Conservation (phyloP, 2,329 filamentous ascomycete genomes). For the Aspergillus sp. region DNA sequence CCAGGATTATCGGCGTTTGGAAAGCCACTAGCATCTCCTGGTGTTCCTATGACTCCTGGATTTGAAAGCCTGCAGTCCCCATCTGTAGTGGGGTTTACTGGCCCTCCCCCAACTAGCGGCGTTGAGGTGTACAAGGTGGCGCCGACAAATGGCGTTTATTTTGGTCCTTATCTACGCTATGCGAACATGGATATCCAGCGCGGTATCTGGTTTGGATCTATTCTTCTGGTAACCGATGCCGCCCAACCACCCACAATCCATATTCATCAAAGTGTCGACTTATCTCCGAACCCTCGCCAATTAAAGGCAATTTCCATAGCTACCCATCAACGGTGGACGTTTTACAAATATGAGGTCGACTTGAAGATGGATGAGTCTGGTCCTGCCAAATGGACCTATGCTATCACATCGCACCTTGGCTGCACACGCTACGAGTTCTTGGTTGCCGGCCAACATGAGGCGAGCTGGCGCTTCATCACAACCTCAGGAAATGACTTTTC, state of each 20-base stretch:
- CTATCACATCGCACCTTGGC: constrained; percentile 92
- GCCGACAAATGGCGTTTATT: constrained; percentile 95
- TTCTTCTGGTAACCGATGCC: constrained; percentile 86
- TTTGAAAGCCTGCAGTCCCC: constrained; percentile 83
- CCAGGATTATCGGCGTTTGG: constrained; percentile 60
- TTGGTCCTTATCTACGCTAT: constrained; percentile 92
- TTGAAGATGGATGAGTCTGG: constrained; percentile 80
- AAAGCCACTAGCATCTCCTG: constrained; percentile 70
- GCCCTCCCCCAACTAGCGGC: constrained; percentile 82
- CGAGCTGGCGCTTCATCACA: constrained; percentile 91
- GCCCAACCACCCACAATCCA: constrained; percentile 95
- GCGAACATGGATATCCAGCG: constrained; percentile 95
- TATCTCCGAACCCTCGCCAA: constrained; percentile 90
- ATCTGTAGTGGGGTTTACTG: constrained; percentile 76
- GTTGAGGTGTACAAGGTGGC: constrained; percentile 92
- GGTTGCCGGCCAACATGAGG: constrained; percentile 85
- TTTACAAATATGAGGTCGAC: constrained; percentile 92
- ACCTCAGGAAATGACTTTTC: constrained; percentile 97
- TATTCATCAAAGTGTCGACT: constrained; percentile 82
- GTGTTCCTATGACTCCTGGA: constrained; percentile 76
- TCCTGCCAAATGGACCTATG: constrained; percentile 91
- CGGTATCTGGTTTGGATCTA: constrained; percentile 88
- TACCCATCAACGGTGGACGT: constrained; percentile 89
- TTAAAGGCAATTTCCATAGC: constrained; percentile 78
- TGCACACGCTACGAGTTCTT: constrained; percentile 99